These are phyloP conservation scores for Thielaviopsis musarum DNA, from an alignment of 2,329 filamentous ascomycete genomes.

Conservation along the genomic window DNA sequence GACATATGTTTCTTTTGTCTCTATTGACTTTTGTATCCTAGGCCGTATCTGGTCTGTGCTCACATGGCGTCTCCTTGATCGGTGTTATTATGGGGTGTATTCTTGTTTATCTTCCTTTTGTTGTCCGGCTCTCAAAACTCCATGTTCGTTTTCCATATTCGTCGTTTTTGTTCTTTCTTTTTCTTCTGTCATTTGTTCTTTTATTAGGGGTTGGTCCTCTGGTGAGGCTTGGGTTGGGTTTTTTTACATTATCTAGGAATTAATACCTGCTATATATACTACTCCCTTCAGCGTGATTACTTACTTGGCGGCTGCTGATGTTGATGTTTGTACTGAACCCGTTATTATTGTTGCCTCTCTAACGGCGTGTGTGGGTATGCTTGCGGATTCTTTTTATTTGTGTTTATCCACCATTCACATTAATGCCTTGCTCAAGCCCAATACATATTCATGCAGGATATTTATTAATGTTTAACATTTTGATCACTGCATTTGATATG, in stretches of 20 bases:
- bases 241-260: background rate
- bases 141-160: background rate
- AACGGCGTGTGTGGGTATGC: too few species aligned
- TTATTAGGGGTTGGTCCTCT: background rate
- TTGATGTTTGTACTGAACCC: too few species aligned
- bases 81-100: background rate
- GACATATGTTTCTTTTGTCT: background rate
- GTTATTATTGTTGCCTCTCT: too few species aligned
- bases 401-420: background rate
- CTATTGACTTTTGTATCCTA: background rate
- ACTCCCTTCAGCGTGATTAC: background rate
- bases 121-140: background rate
- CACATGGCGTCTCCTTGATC: background rate
- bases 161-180: background rate
- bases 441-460: too few species aligned
- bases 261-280: background rate
- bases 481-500: too few species aligned
- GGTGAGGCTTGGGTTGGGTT: background rate
- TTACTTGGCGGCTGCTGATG: background rate
- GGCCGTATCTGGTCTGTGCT: background rate
- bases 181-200: background rate
- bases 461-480: background rate
- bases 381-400: background rate
- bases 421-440: too few species aligned
- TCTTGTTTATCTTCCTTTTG: background rate